phyloP scores from a whole-genome alignment of 1,284 basidiomycete species.

The Tilletia setariae region DNA sequence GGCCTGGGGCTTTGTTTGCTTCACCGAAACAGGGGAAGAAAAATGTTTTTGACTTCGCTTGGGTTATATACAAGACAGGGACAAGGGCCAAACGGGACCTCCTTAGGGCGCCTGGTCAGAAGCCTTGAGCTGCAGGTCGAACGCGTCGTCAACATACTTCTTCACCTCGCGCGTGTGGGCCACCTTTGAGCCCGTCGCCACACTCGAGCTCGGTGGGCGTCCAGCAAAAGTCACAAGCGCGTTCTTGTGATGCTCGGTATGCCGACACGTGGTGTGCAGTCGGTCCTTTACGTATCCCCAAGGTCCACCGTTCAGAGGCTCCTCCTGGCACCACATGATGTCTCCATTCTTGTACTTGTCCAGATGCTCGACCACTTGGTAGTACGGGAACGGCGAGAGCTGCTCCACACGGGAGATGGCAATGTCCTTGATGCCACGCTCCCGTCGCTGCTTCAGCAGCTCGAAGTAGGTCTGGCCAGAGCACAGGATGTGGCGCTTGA shows the following conservation, averaged over 20 bases:
- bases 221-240: slow-evolving; percentile 58
- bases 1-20: no score
- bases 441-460: slow-evolving; percentile 62
- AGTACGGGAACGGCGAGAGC: slow-evolving; percentile 92
- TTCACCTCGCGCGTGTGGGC: slow-evolving; percentile 51
- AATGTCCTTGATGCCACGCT: slow-evolving; percentile 69
- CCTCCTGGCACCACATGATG: slow-evolving; percentile 84
- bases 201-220: slow-evolving; percentile 54
- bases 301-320: slow-evolving; percentile 71
- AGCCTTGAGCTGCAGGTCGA: slow-evolving; percentile 34
- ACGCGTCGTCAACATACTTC: slow-evolving; percentile 42
- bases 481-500: slow-evolving; percentile 79
- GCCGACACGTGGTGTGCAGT: slow-evolving; percentile 44
- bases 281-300: slow-evolving; percentile 87
- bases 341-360: slow-evolving; percentile 95
- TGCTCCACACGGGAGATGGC: slow-evolving; percentile 94
- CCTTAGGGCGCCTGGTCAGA: slow-evolving; percentile 17
- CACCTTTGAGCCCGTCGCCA: slow-evolving; percentile 85
- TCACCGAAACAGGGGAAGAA: no score
- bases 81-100: no score
- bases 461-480: slow-evolving; percentile 88
- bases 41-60: no score
- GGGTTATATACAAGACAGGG: no score
- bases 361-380: slow-evolving; percentile 55
- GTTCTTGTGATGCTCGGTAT: slow-evolving; percentile 71